phyloP scores from a whole-genome alignment of 2,329 filamentous ascomycete genomes.

The Fusarium drepaniforme region DNA sequence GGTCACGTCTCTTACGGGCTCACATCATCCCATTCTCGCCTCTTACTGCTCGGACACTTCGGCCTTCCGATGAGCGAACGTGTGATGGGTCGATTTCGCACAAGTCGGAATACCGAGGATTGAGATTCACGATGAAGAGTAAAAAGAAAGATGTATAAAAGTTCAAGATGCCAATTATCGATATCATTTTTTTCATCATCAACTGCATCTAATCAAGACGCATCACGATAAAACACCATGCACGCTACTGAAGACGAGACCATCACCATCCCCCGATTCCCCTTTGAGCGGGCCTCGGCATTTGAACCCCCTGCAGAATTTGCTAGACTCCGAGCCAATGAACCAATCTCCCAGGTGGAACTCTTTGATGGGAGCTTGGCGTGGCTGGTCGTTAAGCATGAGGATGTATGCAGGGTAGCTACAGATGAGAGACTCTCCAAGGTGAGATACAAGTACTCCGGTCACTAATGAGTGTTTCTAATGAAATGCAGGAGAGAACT shows the following conservation, averaged over 20 bases:
- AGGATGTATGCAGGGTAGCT: conserved; percentile 58
- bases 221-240: not conserved
- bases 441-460: conserved; percentile 30
- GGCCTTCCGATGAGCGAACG: not conserved
- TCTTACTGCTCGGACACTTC: not conserved
- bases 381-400: conserved; percentile 61
- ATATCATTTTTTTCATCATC: not conserved
- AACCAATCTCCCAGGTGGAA: conserved; percentile 57
- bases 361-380: conserved; percentile 60
- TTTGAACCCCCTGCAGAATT: conserved; percentile 57
- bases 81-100: not conserved
- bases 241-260: not conserved
- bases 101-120: not conserved
- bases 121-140: not conserved
- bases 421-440: conserved; percentile 59
- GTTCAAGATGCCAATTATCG: not conserved
- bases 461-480: too few relatives aligned
- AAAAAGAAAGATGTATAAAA: not conserved
- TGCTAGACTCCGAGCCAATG: conserved; percentile 53
- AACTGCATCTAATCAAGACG: not conserved
- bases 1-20: not conserved
- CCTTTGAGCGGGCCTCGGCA: conserved; percentile 25
- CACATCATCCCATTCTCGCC: not conserved
- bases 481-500: conserved; percentile 47
- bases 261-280: conserved; percentile 21